Conservation (phyloP, 345 rosid genomes). For the Trapa bicornis region DNA sequence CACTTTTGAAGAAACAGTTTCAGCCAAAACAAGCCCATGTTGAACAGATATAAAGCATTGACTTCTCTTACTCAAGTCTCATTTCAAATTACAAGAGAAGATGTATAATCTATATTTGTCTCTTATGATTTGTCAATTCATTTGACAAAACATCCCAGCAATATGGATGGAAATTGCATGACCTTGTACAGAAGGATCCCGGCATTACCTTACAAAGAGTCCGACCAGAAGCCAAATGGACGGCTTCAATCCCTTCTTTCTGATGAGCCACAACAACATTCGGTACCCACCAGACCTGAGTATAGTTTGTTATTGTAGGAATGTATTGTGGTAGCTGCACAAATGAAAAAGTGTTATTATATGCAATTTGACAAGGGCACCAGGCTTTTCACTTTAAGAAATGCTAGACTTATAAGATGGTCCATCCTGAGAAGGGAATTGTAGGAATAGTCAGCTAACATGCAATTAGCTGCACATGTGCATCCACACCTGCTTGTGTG, state of each 20-base stretch:
- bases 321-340: constrained; percentile 53
- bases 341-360: not conserved
- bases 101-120: not conserved
- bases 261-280: constrained; percentile 95
- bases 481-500: not conserved
- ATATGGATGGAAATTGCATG: not conserved
- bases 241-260: constrained; percentile 94
- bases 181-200: not conserved
- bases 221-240: constrained; percentile 91
- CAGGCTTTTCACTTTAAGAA: not conserved
- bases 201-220: constrained; percentile 77
- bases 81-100: not conserved
- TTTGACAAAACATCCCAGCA: not conserved
- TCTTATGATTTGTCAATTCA: not conserved
- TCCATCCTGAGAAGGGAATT: not conserved
- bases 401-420: not conserved
- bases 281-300: constrained; percentile 98
- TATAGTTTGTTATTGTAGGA: constrained; percentile 90
- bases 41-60: not conserved
- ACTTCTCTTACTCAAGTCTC: not conserved
- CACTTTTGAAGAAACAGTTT: no score
- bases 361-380: not conserved
- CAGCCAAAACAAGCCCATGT: not conserved
- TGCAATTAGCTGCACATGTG: not conserved
- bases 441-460: not conserved